phyloP scores from a whole-genome alignment of 2,329 filamentous ascomycete genomes.

The Aspergillus spinulosporus region DNA sequence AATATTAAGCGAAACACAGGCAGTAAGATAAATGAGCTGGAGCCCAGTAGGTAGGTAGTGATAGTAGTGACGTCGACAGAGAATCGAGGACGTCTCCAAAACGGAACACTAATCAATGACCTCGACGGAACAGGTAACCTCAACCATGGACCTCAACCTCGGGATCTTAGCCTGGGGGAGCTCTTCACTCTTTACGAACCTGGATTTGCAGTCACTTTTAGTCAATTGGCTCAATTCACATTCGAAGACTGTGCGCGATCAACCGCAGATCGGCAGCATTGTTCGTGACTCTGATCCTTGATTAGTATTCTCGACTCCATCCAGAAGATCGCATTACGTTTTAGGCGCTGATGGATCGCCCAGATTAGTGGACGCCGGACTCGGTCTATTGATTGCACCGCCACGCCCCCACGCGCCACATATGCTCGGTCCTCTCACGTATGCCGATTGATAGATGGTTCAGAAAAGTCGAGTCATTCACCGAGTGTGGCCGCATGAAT shows the following conservation, averaged over 20 bases:
- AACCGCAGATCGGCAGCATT: neutral
- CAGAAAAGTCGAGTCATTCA: too few species aligned
- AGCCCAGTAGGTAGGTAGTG: neutral
- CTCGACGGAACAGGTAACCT: neutral
- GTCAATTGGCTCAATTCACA: neutral
- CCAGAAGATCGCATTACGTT: neutral
- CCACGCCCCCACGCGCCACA: constrained; percentile 10
- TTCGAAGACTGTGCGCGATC: neutral
- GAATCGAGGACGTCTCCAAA: neutral
- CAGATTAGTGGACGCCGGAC: constrained; percentile 13
- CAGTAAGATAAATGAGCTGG: neutral
- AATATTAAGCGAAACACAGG: neutral
- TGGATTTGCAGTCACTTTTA: too few species aligned
- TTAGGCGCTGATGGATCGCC: constrained; percentile 13
- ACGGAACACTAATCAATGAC: neutral
- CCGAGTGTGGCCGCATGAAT: neutral
- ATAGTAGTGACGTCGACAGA: constrained; percentile 14
- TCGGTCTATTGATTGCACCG: constrained; percentile 21
- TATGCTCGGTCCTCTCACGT: too few species aligned
- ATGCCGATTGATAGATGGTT: too few species aligned
- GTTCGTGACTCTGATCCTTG: neutral
- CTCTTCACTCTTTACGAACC: too few species aligned
- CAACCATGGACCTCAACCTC: neutral
- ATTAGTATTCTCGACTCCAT: neutral
- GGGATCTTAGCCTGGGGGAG: neutral